Evolutionary conservation across 306 rosid species (phyloP), one percentile per base, ranked within the genome.

Genomic region (Sicyos edulis): DNA sequence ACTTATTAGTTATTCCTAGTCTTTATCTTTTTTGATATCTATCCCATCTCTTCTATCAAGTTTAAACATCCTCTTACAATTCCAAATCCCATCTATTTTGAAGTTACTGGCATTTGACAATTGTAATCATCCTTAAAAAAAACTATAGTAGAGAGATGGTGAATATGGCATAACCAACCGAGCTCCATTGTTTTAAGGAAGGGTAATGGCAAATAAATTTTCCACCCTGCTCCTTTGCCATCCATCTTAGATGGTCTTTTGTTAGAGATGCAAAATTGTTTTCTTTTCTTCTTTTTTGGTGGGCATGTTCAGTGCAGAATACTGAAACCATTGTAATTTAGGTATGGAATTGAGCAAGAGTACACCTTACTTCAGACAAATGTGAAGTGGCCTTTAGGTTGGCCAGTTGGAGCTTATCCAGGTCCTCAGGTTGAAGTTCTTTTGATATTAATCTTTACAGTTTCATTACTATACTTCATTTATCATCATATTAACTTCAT

Each of bases 311-410:
- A 40, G 15, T 65, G 71, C 32, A 64, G 54, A 44, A 20, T 65
- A 65, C 32, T 64, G 26, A 24, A 61, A 50, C 8, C 21, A 37
- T 51, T 71, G 76, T 78, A 47, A 45, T 68, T 47, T 49, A 95
- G 99, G 99, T 95, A 44, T 77, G 99, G 99, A 67, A 95, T 95
- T 61, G 97, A 95, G 83, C 99, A 95, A 84, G 99, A 95, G 82
- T 95, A 95, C 92, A 95, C 97, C 78, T 78, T 95, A 81, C 97
- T 95, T 75, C 99, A 91, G 64, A 72, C 88, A 45, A 71, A 87
- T 75, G 99, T 95, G 87, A 89, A 87, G 42, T 95, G 99, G 99
- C 96, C 99, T 13, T 78, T 95, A 51, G 99, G 99, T 55, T 95
- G 99, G 99, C 97, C 97, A 0, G 92, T 87, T 62, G 97, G 99